Base-by-base conservation (phyloP, 768 basidiomycete genomes). In the Termitomyces sp. region DNA sequence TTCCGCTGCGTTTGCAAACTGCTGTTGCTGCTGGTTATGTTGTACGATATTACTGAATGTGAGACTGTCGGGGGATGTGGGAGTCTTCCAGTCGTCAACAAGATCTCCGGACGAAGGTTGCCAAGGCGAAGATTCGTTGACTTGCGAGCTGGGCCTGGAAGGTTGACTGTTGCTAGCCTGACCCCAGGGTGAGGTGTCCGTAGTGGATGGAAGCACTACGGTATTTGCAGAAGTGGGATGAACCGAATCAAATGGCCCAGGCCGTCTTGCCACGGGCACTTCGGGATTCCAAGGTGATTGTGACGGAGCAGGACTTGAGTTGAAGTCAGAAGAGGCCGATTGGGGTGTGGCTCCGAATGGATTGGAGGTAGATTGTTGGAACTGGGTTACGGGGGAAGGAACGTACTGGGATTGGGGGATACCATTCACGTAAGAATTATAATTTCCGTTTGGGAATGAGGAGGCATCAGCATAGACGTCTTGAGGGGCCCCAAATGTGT, bases 31-130 rank as follows among this genome's bases (percentile, higher is more conserved):
- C 63, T 80, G 80, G 61, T 85, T 84, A 64, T 86, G 85, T 54
- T 86, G 84, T 9, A 81, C 83, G 20, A 86, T 72, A 65, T 85
- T 86, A 56, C 79, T 82, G 59, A 82, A 77, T 0, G 86, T 85
- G 20, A 87, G 75, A 61, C 83, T 83, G 62, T 80, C 78, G 11
- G 80, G 76, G 15, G 77, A 78, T 2, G 76, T 59, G 8, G 67
- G 61, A 51, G 74, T 69, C 52, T 70, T 75, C 86, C 85, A 86
- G 52, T 83, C 81, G 40, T 83, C 79, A 0, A 76, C 70, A 40
- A 69, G 67, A 29, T 77, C 77, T 57, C 85, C 76, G 5, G 82
- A 81, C 11, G 83, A 75, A 54, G 75, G 71, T 51, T 78, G 69
- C 87, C 88, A 88, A 4, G 85, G 80, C 1, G 86, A 83, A 53